Conservation (phyloP, 2,329 filamentous ascomycete genomes). For the Sclerotinia borealis region DNA sequence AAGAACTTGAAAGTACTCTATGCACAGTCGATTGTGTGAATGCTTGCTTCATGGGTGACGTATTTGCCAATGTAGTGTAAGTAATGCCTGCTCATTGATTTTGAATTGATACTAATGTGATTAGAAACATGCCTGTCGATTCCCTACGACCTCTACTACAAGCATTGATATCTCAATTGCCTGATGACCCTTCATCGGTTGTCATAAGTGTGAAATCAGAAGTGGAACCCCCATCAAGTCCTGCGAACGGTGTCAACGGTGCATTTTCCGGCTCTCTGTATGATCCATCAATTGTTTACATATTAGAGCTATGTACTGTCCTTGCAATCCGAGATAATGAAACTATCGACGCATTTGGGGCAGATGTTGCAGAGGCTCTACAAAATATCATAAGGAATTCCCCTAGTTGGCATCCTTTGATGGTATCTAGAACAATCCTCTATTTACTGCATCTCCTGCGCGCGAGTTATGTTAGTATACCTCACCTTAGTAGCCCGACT, state of each 20-base stretch:
- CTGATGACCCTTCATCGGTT: conserved; percentile 72
- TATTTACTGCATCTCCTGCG: conserved; percentile 80
- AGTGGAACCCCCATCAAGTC: conserved; percentile 51
- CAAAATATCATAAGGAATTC: conserved; percentile 77
- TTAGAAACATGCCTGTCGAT: conserved; percentile 54
- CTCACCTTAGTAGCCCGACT: conserved; percentile 12
- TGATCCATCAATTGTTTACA: conserved; percentile 79
- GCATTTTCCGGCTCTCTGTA: conserved; percentile 59
- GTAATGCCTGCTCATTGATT: conserved; percentile 28
- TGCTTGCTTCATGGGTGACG: conserved; percentile 75
- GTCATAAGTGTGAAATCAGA: conserved; percentile 92
- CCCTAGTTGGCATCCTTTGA: conserved; percentile 71
- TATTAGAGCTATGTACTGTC: conserved; percentile 85
- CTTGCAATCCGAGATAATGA: conserved; percentile 70
- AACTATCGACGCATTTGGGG: conserved; percentile 67
- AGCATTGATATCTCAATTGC: conserved; percentile 74
- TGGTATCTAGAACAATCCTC: conserved; percentile 76
- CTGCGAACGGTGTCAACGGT: conserved; percentile 53
- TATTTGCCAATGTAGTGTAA: conserved; percentile 78
- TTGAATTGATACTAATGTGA: conserved; percentile 15
- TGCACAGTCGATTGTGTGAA: conserved; percentile 93
- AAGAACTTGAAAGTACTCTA: conserved; percentile 92
- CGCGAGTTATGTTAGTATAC: conserved; percentile 68
- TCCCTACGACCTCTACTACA: conserved; percentile 59
- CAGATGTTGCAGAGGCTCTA: conserved; percentile 72